Percentiles rank a stretch among this genome's conserved stretches.
These are phyloP conservation scores for Boeremia lycopersici DNA, from an alignment of 2,329 filamentous ascomycete genomes.

Conservation along the genomic window DNA sequence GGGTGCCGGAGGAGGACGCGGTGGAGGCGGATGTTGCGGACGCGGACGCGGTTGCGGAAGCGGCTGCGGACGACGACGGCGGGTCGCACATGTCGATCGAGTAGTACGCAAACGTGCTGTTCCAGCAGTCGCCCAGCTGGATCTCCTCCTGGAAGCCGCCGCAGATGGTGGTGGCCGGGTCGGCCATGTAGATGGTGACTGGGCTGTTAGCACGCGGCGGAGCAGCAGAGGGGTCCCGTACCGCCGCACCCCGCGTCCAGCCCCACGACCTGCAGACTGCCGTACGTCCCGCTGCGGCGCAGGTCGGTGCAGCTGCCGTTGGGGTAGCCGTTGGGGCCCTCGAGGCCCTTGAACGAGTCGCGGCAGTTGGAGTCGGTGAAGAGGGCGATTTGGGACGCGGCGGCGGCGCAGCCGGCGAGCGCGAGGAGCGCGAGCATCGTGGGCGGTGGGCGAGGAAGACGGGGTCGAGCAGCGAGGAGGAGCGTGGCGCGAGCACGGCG, in stretches of 20 bases:
- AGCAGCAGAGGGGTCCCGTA: too few relatives aligned
- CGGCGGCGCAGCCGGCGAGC: background rate
- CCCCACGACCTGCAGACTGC: conserved; percentile 11
- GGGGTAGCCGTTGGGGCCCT: conserved; percentile 10
- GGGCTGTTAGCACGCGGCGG: background rate
- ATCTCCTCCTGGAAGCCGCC: conserved; percentile 11
- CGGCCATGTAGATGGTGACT: conserved; percentile 18
- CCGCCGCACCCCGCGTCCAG: conserved; percentile 8
- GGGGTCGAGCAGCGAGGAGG: too few relatives aligned
- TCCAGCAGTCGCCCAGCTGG: conserved; percentile 11
- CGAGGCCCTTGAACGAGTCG: conserved; percentile 4
- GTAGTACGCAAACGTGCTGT: conserved; percentile 16
- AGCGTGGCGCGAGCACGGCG: too few relatives aligned
- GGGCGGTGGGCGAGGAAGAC: too few relatives aligned
- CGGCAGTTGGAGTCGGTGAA: conserved; percentile 7
- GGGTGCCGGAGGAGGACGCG: background rate
- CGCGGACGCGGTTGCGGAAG: background rate
- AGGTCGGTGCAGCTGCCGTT: conserved; percentile 11
- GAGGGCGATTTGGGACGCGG: background rate
- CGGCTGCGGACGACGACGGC: background rate
- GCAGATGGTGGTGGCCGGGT: conserved; percentile 1
- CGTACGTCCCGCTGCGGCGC: conserved; percentile 5
- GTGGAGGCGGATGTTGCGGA: background rate
- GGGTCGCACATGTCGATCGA: conserved; percentile 16
- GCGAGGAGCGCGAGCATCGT: background rate